Conservation (phyloP, 139 green algal genomes). For the Asterochloris erici region DNA sequence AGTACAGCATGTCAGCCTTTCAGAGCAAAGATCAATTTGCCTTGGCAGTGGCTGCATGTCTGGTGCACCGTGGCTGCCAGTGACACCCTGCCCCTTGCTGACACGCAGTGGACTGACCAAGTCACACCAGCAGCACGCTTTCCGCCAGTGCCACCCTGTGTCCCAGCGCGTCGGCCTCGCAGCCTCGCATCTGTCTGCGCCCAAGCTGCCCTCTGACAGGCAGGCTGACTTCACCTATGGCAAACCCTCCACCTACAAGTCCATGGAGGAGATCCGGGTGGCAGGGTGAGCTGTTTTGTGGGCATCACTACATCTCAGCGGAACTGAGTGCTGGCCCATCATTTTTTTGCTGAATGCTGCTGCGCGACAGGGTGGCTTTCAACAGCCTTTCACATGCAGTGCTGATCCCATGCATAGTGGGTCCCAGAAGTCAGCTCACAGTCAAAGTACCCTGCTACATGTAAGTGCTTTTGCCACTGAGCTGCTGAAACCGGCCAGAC, state of each 20-base stretch:
- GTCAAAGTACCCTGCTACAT: not conserved
- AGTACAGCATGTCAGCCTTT: no score
- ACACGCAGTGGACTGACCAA: slow-evolving; percentile 11
- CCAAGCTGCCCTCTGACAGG: slow-evolving; percentile 12
- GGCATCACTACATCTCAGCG: not conserved
- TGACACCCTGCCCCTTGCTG: not conserved
- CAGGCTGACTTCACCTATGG: slow-evolving; percentile 18
- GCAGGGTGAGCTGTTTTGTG: slow-evolving; percentile 1
- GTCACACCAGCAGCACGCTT: slow-evolving; percentile 12
- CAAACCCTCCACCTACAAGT: slow-evolving; percentile 20
- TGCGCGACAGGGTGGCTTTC: not conserved
- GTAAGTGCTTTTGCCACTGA: not conserved
- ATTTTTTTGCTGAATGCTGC: not conserved
- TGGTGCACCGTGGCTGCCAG: not conserved
- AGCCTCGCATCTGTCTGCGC: not conserved
- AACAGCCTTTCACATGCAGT: not conserved
- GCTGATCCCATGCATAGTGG: not conserved
- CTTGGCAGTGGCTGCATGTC: no score
- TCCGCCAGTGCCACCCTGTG: slow-evolving; percentile 4
- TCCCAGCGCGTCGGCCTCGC: slow-evolving; percentile 6
- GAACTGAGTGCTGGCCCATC: not conserved
- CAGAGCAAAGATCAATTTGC: no score
- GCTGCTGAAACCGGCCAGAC: not conserved
- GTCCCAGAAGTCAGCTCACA: not conserved
- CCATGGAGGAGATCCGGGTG: slow-evolving; percentile 21